A percentile compares a stretch with the other conserved stretches of the same genome.
Conservation (phyloP, 139 green algal genomes). For the Closterium sp. region DNA sequence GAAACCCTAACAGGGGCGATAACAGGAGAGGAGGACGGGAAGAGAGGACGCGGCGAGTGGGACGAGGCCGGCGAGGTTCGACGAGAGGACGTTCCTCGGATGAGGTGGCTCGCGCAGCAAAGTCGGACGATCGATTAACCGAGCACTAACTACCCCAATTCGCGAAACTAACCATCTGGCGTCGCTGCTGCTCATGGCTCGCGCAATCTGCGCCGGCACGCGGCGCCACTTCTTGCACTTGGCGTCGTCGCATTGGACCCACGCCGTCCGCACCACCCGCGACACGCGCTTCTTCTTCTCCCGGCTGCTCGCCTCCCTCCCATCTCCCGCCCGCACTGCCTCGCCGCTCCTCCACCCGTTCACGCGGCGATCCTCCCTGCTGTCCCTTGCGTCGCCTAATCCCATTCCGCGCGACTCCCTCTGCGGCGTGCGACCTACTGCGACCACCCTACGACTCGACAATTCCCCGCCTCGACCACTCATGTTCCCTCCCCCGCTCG, state of each 20-base stretch:
- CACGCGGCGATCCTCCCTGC: background rate
- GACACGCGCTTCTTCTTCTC: background rate
- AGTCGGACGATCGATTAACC: background rate
- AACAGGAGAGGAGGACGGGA: background rate
- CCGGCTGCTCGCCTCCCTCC: too few relatives aligned
- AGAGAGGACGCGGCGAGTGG: background rate
- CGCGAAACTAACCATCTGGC: background rate
- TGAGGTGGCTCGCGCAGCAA: background rate
- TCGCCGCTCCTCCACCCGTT: background rate
- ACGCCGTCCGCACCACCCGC: background rate
- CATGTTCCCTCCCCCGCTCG: background rate
- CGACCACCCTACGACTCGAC: background rate
- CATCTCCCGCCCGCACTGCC: background rate
- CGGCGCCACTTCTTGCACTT: background rate
- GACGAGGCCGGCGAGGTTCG: background rate
- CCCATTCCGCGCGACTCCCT: background rate
- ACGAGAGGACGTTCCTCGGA: background rate
- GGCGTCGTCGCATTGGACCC: background rate
- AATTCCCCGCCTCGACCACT: background rate
- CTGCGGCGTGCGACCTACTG: background rate
- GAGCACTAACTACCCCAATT: background rate
- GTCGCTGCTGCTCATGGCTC: background rate
- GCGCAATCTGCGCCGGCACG: background rate
- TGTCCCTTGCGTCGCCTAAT: background rate
- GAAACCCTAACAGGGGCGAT: background rate